These are phyloP conservation scores for Leucocoprinus birnbaumii DNA, from an alignment of 768 basidiomycete genomes.

Conservation along the genomic window DNA sequence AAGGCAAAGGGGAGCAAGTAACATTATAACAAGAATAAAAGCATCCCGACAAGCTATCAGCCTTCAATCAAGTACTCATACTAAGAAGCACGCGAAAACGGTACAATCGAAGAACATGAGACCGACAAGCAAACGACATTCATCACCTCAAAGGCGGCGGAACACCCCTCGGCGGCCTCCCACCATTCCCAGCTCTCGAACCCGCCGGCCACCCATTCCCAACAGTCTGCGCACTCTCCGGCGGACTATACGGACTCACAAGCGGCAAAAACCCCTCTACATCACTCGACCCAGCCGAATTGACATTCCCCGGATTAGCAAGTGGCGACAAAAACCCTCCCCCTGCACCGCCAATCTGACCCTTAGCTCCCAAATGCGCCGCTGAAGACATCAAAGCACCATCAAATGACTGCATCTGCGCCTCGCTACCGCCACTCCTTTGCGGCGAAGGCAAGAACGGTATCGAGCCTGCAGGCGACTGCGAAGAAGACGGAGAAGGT, in stretches of 20 bases:
- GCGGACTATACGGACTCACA: constrained; percentile 3
- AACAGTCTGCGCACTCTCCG: not conserved
- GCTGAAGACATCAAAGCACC: constrained; percentile 47
- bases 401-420: constrained; percentile 28
- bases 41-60: too few relatives aligned
- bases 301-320: not conserved
- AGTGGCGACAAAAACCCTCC: not conserved
- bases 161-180: not conserved
- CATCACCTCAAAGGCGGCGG: too few relatives aligned
- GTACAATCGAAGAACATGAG: too few relatives aligned
- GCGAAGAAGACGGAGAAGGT: not conserved
- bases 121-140: too few relatives aligned
- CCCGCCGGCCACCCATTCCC: not conserved
- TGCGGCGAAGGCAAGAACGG: constrained; percentile 3
- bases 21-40: too few relatives aligned
- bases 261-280: not conserved
- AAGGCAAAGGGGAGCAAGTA: too few relatives aligned
- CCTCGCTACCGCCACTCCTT: not conserved
- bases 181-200: not conserved
- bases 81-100: too few relatives aligned
- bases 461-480: not conserved
- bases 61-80: too few relatives aligned
- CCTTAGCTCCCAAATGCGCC: constrained; percentile 28
- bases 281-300: too few relatives aligned
- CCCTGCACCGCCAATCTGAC: not conserved